Conservation (phyloP, 345 rosid species). For the Arabidopsis thaliana region TAIR10.1 NC_003074.8:2157501-2158000, state of each 20-base stretch:
- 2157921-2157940: neutral
- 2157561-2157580: slow-evolving; percentile 67
- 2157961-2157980: slow-evolving; percentile 10
- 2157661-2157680: neutral
- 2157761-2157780: slow-evolving; percentile 23
- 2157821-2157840: neutral
- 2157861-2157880: slow-evolving; percentile 22
- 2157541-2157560: slow-evolving; percentile 83
- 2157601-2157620: slow-evolving; percentile 73
- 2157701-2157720: slow-evolving; percentile 20
- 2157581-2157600: slow-evolving; percentile 63
- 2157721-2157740: slow-evolving; percentile 33
- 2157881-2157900: slow-evolving; percentile 15
- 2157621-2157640: slow-evolving; percentile 20
- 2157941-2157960: neutral
- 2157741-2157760: slow-evolving; percentile 34
- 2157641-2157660: neutral
- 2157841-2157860: slow-evolving; percentile 11
- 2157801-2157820: neutral
- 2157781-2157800: neutral
- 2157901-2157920: slow-evolving; percentile 24
- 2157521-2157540: slow-evolving; percentile 53
- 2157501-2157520: slow-evolving; percentile 59
- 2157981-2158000: neutral
- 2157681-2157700: neutral